Conservation (phyloP, 2,329 filamentous ascomycete species). For the Calonectria crousiana region DNA sequence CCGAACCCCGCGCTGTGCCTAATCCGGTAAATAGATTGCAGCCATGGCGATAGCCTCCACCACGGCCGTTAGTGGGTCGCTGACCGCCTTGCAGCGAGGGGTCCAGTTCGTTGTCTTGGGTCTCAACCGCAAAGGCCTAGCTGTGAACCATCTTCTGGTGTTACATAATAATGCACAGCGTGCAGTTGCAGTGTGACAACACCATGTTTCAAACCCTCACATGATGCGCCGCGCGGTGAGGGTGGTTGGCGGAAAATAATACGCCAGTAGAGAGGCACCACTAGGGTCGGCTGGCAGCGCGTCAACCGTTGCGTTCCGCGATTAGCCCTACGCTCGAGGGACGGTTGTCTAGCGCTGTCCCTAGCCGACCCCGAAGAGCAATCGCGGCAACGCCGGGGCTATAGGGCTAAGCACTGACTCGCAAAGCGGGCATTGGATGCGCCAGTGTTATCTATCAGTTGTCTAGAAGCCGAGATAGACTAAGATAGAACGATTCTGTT, state of each 20-base stretch:
- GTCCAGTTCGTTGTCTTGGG: background rate
- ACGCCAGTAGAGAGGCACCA: background rate
- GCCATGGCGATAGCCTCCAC: slow-evolving; percentile 9
- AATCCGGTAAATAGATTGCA: slow-evolving; percentile 15
- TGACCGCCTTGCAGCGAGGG: background rate
- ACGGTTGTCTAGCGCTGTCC: background rate
- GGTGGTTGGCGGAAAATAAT: background rate
- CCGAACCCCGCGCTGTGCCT: slow-evolving; percentile 11
- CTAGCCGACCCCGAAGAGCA: background rate
- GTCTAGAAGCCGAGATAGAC: background rate
- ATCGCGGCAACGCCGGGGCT: background rate
- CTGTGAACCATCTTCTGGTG: background rate
- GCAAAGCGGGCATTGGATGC: background rate
- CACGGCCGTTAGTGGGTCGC: background rate
- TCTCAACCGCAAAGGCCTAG: background rate
- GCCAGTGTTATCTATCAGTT: background rate
- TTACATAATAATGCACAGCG: slow-evolving; percentile 1
- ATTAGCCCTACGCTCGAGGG: background rate
- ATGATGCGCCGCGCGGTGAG: background rate
- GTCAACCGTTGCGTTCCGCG: slow-evolving; percentile 3
- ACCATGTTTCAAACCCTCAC: background rate
- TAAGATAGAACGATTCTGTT: background rate
- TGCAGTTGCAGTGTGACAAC: background rate
- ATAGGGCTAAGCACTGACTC: background rate
- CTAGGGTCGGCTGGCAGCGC: background rate